A percentile compares a stretch with the other conserved stretches of the same genome.
Evolutionary conservation across 805 yeast genomes (phyloP).

Genomic region (Pichia manshurica): DNA sequence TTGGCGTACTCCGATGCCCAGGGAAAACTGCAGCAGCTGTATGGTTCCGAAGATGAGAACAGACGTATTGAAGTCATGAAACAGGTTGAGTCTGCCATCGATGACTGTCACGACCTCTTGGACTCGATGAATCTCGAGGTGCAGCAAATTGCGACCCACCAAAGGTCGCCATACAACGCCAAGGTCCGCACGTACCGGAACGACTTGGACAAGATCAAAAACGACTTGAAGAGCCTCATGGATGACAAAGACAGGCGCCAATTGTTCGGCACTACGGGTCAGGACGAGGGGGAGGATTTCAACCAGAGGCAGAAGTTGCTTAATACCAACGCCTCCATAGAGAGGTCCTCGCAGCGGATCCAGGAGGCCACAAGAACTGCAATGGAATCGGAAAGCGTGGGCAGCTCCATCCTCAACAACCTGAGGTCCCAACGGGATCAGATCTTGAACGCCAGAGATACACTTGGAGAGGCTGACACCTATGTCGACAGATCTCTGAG

Average conservation of each 20-base stretch:
- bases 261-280: constrained; percentile 55
- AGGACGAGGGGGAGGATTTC: constrained; percentile 36
- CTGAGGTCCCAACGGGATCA: constrained; percentile 92
- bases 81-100: constrained; percentile 62
- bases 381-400: constrained; percentile 84
- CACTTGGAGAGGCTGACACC: constrained; percentile 83
- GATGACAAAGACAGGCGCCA: constrained; percentile 70
- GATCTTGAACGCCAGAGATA: constrained; percentile 75
- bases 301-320: constrained; percentile 77
- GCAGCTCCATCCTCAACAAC: constrained; percentile 84
- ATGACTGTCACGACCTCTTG: constrained; percentile 71
- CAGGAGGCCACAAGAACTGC: constrained; percentile 88
- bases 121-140: constrained; percentile 89
- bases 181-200: constrained; percentile 66
- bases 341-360: constrained; percentile 74
- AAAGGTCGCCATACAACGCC: constrained; percentile 65
- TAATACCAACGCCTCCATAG: constrained; percentile 72
- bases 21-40: constrained; percentile 53
- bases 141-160: constrained; percentile 71
- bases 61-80: constrained; percentile 50
- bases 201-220: constrained; percentile 53
- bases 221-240: constrained; percentile 45
- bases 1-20: constrained; percentile 65
- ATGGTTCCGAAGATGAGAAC: constrained; percentile 40
- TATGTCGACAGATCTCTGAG: constrained; percentile 86